Conservation (phyloP, 306 rosid species). For the Malus fusca region DNA sequence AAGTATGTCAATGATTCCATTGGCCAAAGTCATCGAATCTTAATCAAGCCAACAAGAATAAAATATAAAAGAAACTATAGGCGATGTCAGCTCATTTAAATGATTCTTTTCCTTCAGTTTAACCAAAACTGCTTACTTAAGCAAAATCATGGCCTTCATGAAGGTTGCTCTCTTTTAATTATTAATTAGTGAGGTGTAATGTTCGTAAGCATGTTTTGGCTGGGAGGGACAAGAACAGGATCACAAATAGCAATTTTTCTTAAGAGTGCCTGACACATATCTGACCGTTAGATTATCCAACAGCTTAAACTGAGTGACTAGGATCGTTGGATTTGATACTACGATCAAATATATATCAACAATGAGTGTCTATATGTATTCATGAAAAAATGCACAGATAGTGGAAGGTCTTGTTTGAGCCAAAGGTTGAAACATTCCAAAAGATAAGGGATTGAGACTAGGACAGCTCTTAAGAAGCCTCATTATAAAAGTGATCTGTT, state of each 20-base stretch:
- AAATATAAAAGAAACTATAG: background rate
- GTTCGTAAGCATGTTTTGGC: background rate
- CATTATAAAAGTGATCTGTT: background rate
- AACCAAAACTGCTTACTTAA: background rate
- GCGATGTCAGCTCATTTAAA: background rate
- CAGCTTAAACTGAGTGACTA: no score
- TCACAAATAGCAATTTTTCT: background rate
- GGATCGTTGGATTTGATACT: no score
- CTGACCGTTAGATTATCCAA: no score
- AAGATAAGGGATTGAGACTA: background rate
- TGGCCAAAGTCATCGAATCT: background rate
- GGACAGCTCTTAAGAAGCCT: background rate
- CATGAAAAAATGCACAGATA: background rate
- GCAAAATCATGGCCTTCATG: background rate
- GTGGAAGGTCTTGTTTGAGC: background rate
- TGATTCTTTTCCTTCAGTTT: background rate
- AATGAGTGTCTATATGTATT: no score
- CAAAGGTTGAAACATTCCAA: background rate
- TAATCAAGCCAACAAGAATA: background rate
- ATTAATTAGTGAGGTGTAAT: background rate
- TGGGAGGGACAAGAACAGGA: no score
- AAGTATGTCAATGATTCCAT: background rate
- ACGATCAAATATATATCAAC: no score
- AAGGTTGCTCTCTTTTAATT: background rate
- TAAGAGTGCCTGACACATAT: background rate